phyloP scores from a whole-genome alignment of 208 protist genomes.

The Crithidia bombi region DNA sequence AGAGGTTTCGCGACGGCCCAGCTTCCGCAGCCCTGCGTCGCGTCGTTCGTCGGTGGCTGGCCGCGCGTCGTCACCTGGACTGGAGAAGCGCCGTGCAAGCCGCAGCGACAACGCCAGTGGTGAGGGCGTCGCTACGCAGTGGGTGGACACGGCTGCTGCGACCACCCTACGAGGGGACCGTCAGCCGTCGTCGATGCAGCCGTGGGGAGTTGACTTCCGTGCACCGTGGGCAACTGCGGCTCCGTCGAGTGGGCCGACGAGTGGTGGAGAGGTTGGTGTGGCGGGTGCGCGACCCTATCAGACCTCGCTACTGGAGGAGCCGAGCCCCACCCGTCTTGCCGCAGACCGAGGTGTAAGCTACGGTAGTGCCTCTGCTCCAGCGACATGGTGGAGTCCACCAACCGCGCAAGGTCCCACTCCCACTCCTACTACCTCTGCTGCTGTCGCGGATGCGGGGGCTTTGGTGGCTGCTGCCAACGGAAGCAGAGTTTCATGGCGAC shows the following conservation, averaged over 20 bases:
- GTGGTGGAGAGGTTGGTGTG: background rate
- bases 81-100: slow-evolving; percentile 2
- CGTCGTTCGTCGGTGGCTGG: background rate
- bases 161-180: too few species aligned
- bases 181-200: background rate
- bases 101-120: too few species aligned
- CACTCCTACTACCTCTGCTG: background rate
- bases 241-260: background rate
- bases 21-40: background rate
- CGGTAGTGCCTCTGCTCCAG: slow-evolving; percentile 15
- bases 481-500: background rate
- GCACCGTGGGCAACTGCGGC: background rate
- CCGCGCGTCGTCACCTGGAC: background rate
- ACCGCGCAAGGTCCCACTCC: too few species aligned
- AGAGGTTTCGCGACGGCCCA: background rate
- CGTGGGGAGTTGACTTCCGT: background rate
- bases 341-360: slow-evolving; percentile 10
- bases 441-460: background rate
- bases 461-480: background rate
- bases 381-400: too few species aligned
- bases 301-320: slow-evolving; percentile 22
- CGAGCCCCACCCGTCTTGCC: slow-evolving; percentile 6
- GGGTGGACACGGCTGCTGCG: too few species aligned
- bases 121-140: too few species aligned
- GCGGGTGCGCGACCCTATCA: background rate